Base-by-base conservation (phyloP, 148 eudicot genomes). In the Rhododendron williamsianum region DNA sequence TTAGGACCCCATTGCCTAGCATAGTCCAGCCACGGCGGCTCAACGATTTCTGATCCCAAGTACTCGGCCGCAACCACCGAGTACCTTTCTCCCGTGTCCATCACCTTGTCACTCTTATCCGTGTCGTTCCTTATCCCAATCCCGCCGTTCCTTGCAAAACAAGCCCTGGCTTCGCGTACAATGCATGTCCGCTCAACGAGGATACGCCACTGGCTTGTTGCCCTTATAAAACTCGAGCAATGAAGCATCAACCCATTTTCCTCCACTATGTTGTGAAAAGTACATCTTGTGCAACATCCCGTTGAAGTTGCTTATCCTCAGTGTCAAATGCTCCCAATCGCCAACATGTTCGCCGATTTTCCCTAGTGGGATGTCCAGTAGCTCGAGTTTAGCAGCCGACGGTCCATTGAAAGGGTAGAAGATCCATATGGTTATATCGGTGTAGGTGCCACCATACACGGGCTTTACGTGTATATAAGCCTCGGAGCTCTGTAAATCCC, bases 351-450 rank as follows among this genome's bases (percentile, higher is more conserved):
- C 88, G 1, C 92, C 92, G 4, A 91, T 82, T 52, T 51, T 78
- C 21, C 90, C 90, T 46, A 91, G 60, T 13, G 87, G 81, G 21
- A 91, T 52, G 45, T 84, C 84, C 7, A 89, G 58, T 23, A 84
- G 60, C 35, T 85, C 91, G 9, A 91, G 33, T 49, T 91, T 89
- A 56, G 90, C 90, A 9, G 86, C 87, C 9, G 82, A 86, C 4
- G 91, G 89, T 19, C 91, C 92, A 80, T 91, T 90, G 58, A 90
- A 90, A 6, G 92, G 92, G 67, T 85, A 90, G 52, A 90, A 90
- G 11, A 88, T 43, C 92, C 91, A 91, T 16, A 87, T 54, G 6
- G 82, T 88, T 27, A 91, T 82, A 25, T 91, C 92, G 3, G 92
- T 89, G 67, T 58, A 87, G 25, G 91, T 87, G 23, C 87, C 91